Conservation (phyloP, 306 rosid species). For the Gillenia trifoliata region DNA sequence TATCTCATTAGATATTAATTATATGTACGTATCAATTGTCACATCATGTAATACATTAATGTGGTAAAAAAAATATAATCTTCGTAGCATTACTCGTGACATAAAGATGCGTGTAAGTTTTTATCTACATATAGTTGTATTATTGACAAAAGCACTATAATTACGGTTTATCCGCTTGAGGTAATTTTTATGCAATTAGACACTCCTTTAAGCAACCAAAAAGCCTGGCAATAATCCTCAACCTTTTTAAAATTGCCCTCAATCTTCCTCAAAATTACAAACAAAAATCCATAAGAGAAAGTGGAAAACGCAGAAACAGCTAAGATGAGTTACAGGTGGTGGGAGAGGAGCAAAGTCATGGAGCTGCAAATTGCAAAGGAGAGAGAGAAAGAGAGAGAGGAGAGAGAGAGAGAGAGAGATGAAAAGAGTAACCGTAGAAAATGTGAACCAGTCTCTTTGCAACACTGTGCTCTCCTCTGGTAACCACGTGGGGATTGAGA, state of each 20-base stretch:
- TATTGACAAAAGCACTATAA: no score
- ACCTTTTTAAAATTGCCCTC: not conserved
- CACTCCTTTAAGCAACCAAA: not conserved
- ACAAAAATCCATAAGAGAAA: not conserved
- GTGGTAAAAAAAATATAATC: no score
- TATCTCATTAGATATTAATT: not conserved
- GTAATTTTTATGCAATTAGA: not conserved
- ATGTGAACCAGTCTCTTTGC: not conserved
- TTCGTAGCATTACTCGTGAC: no score
- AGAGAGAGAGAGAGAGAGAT: not conserved
- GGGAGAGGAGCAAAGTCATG: not conserved
- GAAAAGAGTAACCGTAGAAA: not conserved
- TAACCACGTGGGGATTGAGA: constrained; percentile 25
- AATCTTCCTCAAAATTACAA: not conserved
- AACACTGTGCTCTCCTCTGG: constrained; percentile 1
- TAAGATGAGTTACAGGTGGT: not conserved
- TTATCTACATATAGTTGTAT: no score
- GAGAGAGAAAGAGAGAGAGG: no score
- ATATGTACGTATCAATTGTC: not conserved
- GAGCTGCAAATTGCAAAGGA: not conserved
- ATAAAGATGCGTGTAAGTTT: no score
- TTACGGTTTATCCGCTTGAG: no score
- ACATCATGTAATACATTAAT: no score
- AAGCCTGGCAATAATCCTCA: not conserved
- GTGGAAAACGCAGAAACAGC: not conserved